Conservation (phyloP, 495 filamentous ascomycete species). For the Aspergillus diversus region DNA sequence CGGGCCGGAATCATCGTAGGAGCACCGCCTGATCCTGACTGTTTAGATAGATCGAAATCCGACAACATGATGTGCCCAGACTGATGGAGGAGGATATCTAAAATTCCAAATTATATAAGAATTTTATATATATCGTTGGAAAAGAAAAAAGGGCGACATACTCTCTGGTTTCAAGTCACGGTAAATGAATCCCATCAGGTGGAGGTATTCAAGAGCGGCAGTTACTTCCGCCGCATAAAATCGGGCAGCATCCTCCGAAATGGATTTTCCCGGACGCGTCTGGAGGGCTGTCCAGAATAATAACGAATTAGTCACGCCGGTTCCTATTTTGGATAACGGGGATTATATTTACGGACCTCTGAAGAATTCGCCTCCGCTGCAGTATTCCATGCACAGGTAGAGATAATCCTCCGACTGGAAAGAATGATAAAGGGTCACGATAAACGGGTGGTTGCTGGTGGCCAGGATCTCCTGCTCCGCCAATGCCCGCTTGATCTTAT, state of each 20-base stretch:
- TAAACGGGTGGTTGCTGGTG: conserved; percentile 98
- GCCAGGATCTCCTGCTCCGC: conserved; percentile 98
- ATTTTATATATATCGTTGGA: not conserved
- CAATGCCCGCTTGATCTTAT: conserved; percentile 98
- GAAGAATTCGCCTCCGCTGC: conserved; percentile 98
- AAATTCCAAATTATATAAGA: conserved; percentile 14
- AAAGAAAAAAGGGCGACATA: conserved; percentile 47
- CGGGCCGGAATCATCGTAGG: conserved; percentile 96
- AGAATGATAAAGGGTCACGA: conserved; percentile 96
- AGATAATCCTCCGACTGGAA: conserved; percentile 99
- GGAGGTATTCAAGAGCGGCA: conserved; percentile 93
- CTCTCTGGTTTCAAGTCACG: conserved; percentile 97
- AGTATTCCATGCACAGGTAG: conserved; percentile 99
- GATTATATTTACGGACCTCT: conserved; percentile 55
- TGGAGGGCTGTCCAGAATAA: conserved; percentile 66
- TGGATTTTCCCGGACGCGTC: conserved; percentile 94
- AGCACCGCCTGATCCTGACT: conserved; percentile 93
- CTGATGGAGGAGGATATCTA: conserved; percentile 96
- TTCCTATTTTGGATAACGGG: not conserved
- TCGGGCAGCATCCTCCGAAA: conserved; percentile 92
- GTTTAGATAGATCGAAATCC: conserved; percentile 97
- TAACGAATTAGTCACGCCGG: not conserved
- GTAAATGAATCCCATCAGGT: conserved; percentile 99
- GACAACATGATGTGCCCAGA: conserved; percentile 99
- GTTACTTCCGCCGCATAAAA: conserved; percentile 99